These are phyloP conservation scores for Yarrowia hollandica DNA, from an alignment of 805 yeast species.

Conservation along the genomic window DNA sequence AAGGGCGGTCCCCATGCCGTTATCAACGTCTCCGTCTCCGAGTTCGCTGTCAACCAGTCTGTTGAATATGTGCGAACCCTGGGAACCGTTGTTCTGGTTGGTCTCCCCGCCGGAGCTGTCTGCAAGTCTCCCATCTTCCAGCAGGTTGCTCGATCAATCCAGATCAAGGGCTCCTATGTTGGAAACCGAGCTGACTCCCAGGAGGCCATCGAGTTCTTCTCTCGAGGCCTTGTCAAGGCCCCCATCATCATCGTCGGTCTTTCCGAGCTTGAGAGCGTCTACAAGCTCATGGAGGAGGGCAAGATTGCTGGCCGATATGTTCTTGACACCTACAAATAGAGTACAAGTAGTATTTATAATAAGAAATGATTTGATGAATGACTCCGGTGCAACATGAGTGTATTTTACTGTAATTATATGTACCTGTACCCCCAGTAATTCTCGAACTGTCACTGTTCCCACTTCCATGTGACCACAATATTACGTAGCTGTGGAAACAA, in stretches of 20 bases:
- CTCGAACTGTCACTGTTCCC: too few relatives aligned
- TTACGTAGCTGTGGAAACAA: too few relatives aligned
- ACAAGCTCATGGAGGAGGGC: slow-evolving; percentile 77
- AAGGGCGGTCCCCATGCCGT: slow-evolving; percentile 77
- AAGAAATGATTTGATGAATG: not conserved
- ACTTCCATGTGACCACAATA: too few relatives aligned
- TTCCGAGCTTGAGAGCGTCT: slow-evolving; percentile 67
- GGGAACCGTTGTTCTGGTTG: slow-evolving; percentile 72
- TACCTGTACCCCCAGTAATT: too few relatives aligned
- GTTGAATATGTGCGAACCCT: slow-evolving; percentile 60
- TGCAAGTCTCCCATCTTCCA: slow-evolving; percentile 68
- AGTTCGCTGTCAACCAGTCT: slow-evolving; percentile 63
- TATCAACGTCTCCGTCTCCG: slow-evolving; percentile 73
- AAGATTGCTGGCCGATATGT: slow-evolving; percentile 87
- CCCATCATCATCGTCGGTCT: slow-evolving; percentile 76
- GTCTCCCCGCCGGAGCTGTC: slow-evolving; percentile 78
- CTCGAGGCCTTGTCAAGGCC: slow-evolving; percentile 68
- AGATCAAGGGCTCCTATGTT: slow-evolving; percentile 79
- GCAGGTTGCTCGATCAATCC: slow-evolving; percentile 70
- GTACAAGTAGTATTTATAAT: slow-evolving; percentile 11
- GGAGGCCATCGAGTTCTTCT: slow-evolving; percentile 75
- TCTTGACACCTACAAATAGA: slow-evolving; percentile 70
- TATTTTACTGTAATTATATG: too few relatives aligned
- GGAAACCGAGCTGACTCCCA: slow-evolving; percentile 87
- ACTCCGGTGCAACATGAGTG: too few relatives aligned